Evolutionary conservation across 202 grass and related monocot species (phyloP).

Genomic region (Bolboschoenoplectus hybrid): DNA sequence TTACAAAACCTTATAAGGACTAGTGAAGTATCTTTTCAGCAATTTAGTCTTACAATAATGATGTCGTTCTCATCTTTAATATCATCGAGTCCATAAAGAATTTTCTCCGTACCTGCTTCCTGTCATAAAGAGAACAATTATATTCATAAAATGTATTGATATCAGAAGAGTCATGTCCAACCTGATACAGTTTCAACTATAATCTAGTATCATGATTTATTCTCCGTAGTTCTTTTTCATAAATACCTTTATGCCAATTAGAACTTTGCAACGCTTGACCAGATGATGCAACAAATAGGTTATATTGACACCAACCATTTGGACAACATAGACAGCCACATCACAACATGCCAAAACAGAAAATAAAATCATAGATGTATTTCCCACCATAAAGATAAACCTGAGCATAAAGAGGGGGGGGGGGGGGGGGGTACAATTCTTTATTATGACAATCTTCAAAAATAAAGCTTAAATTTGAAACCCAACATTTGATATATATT

Average conservation of each 20-base stretch:
- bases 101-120: constrained; percentile 74
- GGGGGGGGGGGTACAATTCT: not conserved
- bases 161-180: not conserved
- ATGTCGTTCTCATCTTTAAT: constrained; percentile 63
- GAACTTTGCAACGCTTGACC: not conserved
- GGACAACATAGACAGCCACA: not conserved
- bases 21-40: not conserved
- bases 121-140: constrained; percentile 42
- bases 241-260: not conserved
- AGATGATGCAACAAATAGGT: not conserved
- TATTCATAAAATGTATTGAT: not conserved
- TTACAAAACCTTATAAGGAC: constrained; percentile 10
- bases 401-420: not conserved
- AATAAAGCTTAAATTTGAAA: not conserved
- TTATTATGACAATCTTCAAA: not conserved
- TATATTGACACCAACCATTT: not conserved
- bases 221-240: not conserved
- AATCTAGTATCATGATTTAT: not conserved
- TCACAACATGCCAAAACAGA: no score
- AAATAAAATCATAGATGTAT: no score
- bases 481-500: no score
- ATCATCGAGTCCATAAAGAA: constrained; percentile 97
- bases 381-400: not conserved
- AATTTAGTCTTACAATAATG: constrained; percentile 76
- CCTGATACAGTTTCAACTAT: not conserved